Base-by-base conservation (phyloP, 345 rosid genomes). In the Durio zibethinus region DNA sequence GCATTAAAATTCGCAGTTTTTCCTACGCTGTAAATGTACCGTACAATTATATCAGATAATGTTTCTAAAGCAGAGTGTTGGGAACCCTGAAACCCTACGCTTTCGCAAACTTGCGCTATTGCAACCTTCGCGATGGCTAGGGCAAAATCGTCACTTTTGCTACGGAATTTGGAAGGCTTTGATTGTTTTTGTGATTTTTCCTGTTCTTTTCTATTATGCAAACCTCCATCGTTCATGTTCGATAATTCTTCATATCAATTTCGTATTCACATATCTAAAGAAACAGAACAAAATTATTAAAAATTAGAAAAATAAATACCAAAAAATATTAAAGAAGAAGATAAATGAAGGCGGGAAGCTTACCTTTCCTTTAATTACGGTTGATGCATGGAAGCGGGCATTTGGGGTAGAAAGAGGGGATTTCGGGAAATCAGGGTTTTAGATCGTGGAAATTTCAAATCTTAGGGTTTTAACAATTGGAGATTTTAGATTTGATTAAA, bases 141-240 rank as follows among this genome's bases (percentile, higher is more conserved):
- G 0, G 91, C 68, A 62, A 90, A 96, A 47, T 88, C 89, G 77
- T 86, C 87, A 6, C 81, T 72, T 52, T 52, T 52, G 10, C 61
- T 52, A 20, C 6, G 2, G n/a, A 52, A 52, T 52, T 72, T 52
- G 29, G 62, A 72, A 72, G 75, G 6, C 5, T 72, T 72, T 0
- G 47, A 52, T 15, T 35, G 47, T 2, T 52, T 52, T 53, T 75
- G 83, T 7, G 72, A 35, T 14, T 79, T 80, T 77, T 77, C 90
- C 25, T 70, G 78, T 76, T 86, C 79, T 81, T 81, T 85, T 83
- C 81, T 85, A 85, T 85, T 77, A 85, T 89, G 89, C 87, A 87
- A 84, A 80, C 80, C 92, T 84, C 98, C 94, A 92, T 91, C 87
- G 87, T 75, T 96, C 97, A 96, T 96, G 80, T 90, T 93, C 93